phyloP scores from a whole-genome alignment of 257 asterid species.

The Nicotiana noctiflora region DNA sequence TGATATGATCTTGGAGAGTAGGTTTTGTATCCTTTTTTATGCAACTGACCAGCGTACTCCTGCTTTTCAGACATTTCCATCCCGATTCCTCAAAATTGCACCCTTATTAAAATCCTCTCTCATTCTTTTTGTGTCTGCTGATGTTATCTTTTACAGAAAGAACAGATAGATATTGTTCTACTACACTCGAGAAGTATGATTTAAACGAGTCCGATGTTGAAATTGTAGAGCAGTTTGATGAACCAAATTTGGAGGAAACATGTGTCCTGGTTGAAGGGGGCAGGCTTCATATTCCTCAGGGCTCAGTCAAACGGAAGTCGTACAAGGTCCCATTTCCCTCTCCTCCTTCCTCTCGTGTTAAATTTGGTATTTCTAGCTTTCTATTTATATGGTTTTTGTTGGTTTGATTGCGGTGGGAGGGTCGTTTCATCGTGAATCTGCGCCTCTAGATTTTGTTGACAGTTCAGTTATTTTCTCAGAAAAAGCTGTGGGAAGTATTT shows the following conservation, averaged over 20 bases:
- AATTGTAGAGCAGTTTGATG: constrained; percentile 23
- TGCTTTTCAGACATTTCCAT: neutral
- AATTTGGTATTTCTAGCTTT: neutral
- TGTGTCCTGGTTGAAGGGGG: constrained; percentile 55
- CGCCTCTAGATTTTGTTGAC: neutral
- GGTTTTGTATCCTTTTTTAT: neutral
- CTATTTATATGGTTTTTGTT: neutral
- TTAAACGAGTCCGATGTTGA: constrained; percentile 13
- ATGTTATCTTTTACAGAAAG: constrained; percentile 9
- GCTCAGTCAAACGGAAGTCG: constrained; percentile 36
- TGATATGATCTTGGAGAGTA: neutral
- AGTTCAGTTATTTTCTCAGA: constrained; percentile 26
- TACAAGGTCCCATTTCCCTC: constrained; percentile 47
- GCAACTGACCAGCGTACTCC: neutral
- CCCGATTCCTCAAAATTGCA: neutral
- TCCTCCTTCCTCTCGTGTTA: neutral
- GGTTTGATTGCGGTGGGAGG: neutral
- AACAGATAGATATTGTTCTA: constrained; percentile 26
- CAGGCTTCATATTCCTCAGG: constrained; percentile 22
- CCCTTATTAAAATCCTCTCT: neutral
- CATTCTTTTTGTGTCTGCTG: neutral
- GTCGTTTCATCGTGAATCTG: neutral
- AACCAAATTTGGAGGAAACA: constrained; percentile 40
- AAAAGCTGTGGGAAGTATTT: constrained; percentile 44
- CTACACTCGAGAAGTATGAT: constrained; percentile 29